phyloP scores from a whole-genome alignment of 2,329 filamentous ascomycete species.

The Fusarium euwallaceae region DNA sequence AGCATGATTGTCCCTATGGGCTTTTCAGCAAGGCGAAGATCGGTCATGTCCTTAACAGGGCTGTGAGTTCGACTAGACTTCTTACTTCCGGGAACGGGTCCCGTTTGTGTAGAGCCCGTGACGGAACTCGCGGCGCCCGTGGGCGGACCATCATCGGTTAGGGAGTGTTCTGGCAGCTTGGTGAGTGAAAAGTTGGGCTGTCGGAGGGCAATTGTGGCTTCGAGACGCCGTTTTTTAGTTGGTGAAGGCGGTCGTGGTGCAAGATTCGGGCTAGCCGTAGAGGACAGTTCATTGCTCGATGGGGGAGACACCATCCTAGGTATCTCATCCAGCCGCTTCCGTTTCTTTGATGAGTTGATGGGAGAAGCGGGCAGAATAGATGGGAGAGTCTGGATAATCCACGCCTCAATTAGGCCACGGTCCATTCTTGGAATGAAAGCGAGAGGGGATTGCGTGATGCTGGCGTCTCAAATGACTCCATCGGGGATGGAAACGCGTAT shows the following conservation, averaged over 20 bases:
- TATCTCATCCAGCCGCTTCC: neutral
- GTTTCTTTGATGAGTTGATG: neutral
- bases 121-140: neutral
- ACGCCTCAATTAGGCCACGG: neutral
- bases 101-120: neutral
- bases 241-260: neutral
- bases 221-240: neutral
- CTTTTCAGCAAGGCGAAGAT: neutral
- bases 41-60: neutral
- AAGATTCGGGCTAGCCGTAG: neutral
- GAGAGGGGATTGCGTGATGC: neutral
- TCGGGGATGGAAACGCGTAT: neutral
- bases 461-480: neutral
- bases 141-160: neutral
- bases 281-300: neutral
- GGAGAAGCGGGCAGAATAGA: neutral
- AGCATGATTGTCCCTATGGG: neutral
- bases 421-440: neutral
- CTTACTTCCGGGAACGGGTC: neutral
- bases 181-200: neutral
- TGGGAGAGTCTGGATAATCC: neutral
- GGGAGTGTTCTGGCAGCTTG: neutral
- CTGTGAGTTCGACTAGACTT: neutral
- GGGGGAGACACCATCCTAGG: neutral
- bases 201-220: neutral